These are phyloP conservation scores for Solanum corneliomulleri DNA, from an alignment of 257 asterid genomes.

Conservation along the genomic window DNA sequence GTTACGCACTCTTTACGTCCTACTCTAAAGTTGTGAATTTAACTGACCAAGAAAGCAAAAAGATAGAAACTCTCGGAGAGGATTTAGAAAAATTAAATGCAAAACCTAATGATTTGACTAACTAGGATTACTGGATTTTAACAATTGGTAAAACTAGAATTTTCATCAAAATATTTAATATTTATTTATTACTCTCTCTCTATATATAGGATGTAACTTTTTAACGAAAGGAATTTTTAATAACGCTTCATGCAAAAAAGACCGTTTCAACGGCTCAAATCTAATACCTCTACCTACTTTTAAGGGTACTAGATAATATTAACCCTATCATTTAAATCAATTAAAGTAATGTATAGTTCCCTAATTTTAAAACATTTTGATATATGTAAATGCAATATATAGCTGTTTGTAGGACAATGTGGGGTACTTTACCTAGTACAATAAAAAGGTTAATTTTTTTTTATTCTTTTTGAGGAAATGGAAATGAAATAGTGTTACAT, in stretches of 20 bases:
- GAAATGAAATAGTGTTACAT: background rate
- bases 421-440: slow-evolving; percentile 30
- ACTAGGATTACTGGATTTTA: background rate
- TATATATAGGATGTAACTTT: background rate
- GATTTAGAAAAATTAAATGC: background rate
- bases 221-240: background rate
- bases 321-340: background rate
- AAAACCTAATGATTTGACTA: background rate
- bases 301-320: background rate
- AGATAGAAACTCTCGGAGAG: background rate
- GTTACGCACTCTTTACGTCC: background rate
- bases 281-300: no score
- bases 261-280: fast-evolving
- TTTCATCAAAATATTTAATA: background rate
- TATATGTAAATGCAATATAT: background rate
- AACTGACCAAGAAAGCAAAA: background rate
- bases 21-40: background rate
- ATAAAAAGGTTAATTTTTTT: background rate
- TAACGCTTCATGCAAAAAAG: background rate
- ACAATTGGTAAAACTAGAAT: background rate
- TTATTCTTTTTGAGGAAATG: background rate
- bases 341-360: background rate
- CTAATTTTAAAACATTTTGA: background rate
- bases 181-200: background rate
- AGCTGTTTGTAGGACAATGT: slow-evolving; percentile 21